phyloP scores from a whole-genome alignment of 768 basidiomycete genomes.

The Boletus pseudo-olivaceus region DNA sequence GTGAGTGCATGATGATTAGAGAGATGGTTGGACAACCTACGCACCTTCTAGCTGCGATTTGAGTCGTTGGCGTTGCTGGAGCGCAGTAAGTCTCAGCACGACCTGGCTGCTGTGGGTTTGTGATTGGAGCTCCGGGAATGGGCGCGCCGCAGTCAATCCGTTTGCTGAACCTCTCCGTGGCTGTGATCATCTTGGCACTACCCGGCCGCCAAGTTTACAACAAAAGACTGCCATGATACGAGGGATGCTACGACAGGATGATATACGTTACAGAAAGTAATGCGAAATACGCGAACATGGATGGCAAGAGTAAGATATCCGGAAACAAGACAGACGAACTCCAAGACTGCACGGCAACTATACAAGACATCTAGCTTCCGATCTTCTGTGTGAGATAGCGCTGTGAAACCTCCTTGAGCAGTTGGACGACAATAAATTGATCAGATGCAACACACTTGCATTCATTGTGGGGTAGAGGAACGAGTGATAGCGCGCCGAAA shows the following conservation, averaged over 20 bases:
- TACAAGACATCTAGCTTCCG: no score
- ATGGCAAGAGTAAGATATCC: not conserved
- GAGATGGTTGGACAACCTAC: not conserved
- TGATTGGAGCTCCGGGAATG: not conserved
- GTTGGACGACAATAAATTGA: no score
- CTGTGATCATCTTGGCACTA: not conserved
- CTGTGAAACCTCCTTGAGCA: no score
- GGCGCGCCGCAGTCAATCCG: not conserved
- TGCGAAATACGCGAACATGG: not conserved
- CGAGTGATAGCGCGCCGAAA: no score
- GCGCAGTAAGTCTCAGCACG: not conserved
- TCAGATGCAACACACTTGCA: no score
- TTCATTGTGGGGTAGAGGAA: no score
- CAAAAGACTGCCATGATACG: not conserved
- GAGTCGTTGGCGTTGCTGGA: not conserved
- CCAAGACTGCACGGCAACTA: not conserved
- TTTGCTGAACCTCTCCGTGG: not conserved
- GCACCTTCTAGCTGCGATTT: not conserved
- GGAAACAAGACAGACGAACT: not conserved
- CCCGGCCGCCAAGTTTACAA: not conserved
- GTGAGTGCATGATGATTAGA: constrained; percentile 4
- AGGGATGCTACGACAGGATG: not conserved
- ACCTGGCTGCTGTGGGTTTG: not conserved
- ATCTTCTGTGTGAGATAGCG: no score
- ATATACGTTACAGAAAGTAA: not conserved